A percentile compares a stretch with the other conserved stretches of the same genome.
These are phyloP conservation scores for Pyrus pyrifolia DNA, from an alignment of 306 rosid genomes.

Conservation along the genomic window DNA sequence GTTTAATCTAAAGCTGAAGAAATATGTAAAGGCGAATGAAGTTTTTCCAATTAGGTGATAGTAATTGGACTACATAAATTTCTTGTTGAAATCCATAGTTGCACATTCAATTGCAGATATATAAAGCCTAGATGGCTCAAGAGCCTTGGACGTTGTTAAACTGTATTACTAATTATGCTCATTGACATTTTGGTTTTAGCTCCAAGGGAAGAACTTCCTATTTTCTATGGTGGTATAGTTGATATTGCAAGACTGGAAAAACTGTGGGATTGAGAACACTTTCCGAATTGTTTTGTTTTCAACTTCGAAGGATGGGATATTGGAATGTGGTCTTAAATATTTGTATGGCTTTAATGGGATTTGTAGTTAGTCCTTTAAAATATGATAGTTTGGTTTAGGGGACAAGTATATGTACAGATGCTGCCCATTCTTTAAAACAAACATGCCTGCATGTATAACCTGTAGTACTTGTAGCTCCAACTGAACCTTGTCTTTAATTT, in stretches of 20 bases:
- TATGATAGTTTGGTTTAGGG: neutral
- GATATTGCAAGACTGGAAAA: neutral
- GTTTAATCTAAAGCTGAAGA: neutral
- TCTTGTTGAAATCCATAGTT: neutral
- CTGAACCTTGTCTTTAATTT: constrained; percentile 4
- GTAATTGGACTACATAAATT: neutral
- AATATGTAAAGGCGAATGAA: neutral
- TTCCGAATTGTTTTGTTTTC: neutral
- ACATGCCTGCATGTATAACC: neutral
- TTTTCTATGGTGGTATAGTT: neutral
- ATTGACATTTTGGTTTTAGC: neutral
- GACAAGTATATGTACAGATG: neutral
- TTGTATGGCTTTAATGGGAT: neutral
- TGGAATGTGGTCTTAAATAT: neutral
- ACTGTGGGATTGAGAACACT: neutral
- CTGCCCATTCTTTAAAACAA: neutral
- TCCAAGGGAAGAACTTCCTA: neutral
- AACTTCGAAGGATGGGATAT: neutral
- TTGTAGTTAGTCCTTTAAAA: neutral
- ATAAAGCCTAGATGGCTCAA: neutral
- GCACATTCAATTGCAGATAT: neutral
- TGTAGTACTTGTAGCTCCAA: neutral
- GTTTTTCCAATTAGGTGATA: neutral
- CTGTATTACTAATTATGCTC: neutral
- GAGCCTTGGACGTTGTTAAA: neutral